These are phyloP conservation scores for Fagus sylvatica DNA, from an alignment of 306 rosid genomes.

Conservation along the genomic window DNA sequence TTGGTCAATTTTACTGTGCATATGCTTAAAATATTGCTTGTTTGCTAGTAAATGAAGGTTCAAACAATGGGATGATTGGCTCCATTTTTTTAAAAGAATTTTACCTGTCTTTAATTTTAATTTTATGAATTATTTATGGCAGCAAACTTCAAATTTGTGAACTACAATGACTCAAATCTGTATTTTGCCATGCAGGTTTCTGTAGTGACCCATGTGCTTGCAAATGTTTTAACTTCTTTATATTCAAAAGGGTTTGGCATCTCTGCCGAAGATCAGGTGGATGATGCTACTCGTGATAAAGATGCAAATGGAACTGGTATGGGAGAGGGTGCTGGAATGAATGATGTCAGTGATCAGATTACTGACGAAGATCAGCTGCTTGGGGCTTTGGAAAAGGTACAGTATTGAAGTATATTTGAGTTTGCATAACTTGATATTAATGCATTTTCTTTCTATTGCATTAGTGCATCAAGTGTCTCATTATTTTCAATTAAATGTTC, in stretches of 20 bases:
- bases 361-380: slow-evolving; percentile 88
- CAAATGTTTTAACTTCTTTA: slow-evolving; percentile 63
- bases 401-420: background rate
- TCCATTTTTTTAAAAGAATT: background rate
- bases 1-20: no score
- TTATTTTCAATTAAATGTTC: slow-evolving; percentile 19
- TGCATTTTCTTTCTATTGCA: background rate
- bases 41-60: no score
- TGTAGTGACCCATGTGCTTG: slow-evolving; percentile 56
- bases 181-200: slow-evolving; percentile 62
- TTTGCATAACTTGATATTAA: slow-evolving; percentile 11
- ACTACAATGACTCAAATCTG: slow-evolving; percentile 6
- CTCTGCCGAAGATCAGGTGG: slow-evolving; percentile 53
- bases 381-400: slow-evolving; percentile 74
- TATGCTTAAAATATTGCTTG: no score
- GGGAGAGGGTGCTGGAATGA: slow-evolving; percentile 83
- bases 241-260: slow-evolving; percentile 70
- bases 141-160: background rate
- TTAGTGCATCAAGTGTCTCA: background rate
- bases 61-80: no score
- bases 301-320: slow-evolving; percentile 79
- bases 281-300: slow-evolving; percentile 44
- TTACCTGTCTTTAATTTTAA: background rate
- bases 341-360: slow-evolving; percentile 90
- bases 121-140: background rate